Conservation (phyloP, 2,329 filamentous ascomycete genomes). For the Paecilomyces sp. region DNA sequence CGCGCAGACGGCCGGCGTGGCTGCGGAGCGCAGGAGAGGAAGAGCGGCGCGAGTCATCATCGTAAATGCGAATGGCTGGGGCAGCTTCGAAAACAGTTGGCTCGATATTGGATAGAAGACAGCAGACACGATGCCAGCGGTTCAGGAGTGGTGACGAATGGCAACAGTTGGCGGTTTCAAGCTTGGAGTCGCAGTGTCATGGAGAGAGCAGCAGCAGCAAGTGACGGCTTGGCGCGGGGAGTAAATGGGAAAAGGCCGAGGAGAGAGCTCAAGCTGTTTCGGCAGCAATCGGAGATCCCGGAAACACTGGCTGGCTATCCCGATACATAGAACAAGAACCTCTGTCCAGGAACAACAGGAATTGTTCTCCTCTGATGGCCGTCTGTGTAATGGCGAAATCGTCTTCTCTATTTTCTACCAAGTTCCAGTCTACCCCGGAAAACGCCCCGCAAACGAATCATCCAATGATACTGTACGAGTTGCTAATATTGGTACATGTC, state of each 20-base stretch:
- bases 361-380: not conserved
- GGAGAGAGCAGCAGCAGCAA: not conserved
- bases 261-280: not conserved
- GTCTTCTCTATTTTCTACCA: not conserved
- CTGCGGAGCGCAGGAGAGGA: conserved; percentile 10
- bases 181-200: not conserved
- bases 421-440: not conserved
- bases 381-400: not conserved
- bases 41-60: conserved; percentile 9
- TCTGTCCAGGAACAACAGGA: not conserved
- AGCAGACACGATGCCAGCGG: not conserved
- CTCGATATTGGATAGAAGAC: not conserved
- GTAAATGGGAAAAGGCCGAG: not conserved
- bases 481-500: not conserved
- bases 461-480: not conserved
- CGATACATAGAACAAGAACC: not conserved
- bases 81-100: not conserved
- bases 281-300: not conserved
- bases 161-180: not conserved
- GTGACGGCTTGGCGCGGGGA: not conserved
- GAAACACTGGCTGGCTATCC: not conserved
- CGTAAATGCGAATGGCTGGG: not conserved
- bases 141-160: not conserved
- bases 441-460: not conserved
- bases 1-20: conserved; percentile 3